phyloP scores from a whole-genome alignment of 805 yeast genomes.

The Sugiyamaella qingdaonensis region DNA sequence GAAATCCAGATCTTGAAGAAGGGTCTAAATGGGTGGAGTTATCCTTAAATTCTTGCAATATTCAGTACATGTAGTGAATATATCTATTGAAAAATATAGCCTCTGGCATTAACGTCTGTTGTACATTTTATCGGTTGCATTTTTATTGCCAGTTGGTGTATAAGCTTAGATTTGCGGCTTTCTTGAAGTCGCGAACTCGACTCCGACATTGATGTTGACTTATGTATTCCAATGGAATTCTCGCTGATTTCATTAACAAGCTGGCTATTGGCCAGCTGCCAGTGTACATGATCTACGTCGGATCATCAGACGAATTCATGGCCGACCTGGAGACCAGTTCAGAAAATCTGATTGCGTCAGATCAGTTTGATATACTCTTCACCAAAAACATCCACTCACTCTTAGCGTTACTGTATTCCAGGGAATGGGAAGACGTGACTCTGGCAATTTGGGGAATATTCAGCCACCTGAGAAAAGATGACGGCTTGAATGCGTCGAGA shows the following conservation, averaged over 20 bases:
- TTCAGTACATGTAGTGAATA: too few species aligned
- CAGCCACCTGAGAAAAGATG: conserved; percentile 4
- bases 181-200: background rate
- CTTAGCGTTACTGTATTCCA: background rate
- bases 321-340: background rate
- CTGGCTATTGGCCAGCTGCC: background rate
- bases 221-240: background rate
- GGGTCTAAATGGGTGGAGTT: conserved; percentile 5
- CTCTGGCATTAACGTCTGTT: too few species aligned
- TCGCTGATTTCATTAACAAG: background rate
- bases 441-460: conserved; percentile 7
- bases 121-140: too few species aligned
- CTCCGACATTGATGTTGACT: background rate
- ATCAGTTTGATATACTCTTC: background rate
- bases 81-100: too few species aligned
- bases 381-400: background rate
- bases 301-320: conserved; percentile 1
- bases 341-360: background rate
- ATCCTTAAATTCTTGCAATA: background rate
- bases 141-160: too few species aligned
- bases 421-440: background rate
- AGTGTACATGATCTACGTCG: conserved; percentile 6
- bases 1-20: conserved; percentile 11
- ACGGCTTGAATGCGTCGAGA: background rate
- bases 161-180: background rate